These are phyloP conservation scores for Arthrobotrys sphaeroides DNA, from an alignment of 2,329 filamentous ascomycete genomes.

Conservation along the genomic window DNA sequence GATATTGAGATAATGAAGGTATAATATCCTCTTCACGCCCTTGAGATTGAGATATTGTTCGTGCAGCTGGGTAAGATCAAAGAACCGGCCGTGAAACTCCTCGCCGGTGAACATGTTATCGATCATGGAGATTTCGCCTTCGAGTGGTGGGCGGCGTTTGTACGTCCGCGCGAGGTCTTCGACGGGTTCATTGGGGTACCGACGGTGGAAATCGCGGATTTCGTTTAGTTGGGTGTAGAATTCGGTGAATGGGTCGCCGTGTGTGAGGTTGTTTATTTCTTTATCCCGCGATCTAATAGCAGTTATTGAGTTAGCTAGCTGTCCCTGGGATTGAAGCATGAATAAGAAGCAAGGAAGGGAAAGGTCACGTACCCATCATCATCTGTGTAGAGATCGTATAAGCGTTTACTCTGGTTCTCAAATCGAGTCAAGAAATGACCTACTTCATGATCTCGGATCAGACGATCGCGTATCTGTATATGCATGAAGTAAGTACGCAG, in stretches of 20 bases:
- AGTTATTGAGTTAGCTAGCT: conserved; percentile 7
- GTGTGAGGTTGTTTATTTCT: conserved; percentile 84
- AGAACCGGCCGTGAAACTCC: conserved; percentile 89
- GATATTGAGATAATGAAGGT: conserved; percentile 89
- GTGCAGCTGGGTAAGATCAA: conserved; percentile 85
- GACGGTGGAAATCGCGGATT: conserved; percentile 86
- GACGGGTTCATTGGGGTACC: conserved; percentile 92
- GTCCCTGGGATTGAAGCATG: neutral
- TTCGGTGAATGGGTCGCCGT: conserved; percentile 85
- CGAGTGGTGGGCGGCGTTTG: conserved; percentile 74
- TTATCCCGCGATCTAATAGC: conserved; percentile 70
- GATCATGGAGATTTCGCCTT: conserved; percentile 69
- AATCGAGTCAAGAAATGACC: conserved; percentile 86
- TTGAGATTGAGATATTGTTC: conserved; percentile 91
- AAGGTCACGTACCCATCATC: conserved; percentile 65
- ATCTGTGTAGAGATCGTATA: conserved; percentile 86
- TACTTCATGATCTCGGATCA: conserved; percentile 92
- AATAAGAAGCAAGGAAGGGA: neutral
- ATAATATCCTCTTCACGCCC: conserved; percentile 82
- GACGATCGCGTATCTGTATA: conserved; percentile 80
- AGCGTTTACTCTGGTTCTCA: conserved; percentile 80
- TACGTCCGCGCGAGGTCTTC: conserved; percentile 96
- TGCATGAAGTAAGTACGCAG: conserved; percentile 19
- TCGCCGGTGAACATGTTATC: conserved; percentile 96
- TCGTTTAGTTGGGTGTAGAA: conserved; percentile 86